Base-by-base conservation (phyloP, 768 basidiomycete genomes). In the Trametes sanguinea region DNA sequence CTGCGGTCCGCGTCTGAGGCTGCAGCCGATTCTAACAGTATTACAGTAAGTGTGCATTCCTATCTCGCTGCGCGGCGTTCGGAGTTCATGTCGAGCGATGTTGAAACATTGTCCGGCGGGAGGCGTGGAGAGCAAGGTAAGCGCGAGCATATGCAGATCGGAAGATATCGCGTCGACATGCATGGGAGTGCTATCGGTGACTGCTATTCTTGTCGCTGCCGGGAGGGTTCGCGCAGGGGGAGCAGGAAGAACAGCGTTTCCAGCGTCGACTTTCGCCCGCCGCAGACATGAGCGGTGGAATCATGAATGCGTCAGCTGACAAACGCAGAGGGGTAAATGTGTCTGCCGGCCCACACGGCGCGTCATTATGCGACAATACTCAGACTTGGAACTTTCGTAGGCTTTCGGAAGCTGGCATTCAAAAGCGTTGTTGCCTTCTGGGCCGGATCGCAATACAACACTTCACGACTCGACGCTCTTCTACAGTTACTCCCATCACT, bases 111-210 rank as follows among this genome's bases (percentile, higher is more conserved):
- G 29, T 9, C 47, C 22, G 44, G 14, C 16, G 44, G 44, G 8
- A 8, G 47, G 27, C 27, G 30, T 14, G 16, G 29, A 29, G 48
- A 30, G 9, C 30, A 32, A 11, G 44, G 51, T 32, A 39, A 33
- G n/a, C n/a, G 60, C 7, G 35, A 32, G 22, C 16, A 5, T 43
- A 14, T 13, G 48, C n/a, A 11, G 37, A 6, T 63, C 62, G 62
- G 62, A 44, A 27, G 57, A 63, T 44, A 45, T 63, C 62, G 62
- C 62, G 62, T 59, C 57, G 50, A 51, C 32, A 59, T 55, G 40
- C 52, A 42, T 63, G 62, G 17, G 53, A 59, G 16, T 2, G 44
- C 13, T 4, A 17, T 14, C 11, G 7, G 30, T 16, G 6, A 30
- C 16, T 32, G 43, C 61, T 62, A 62, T 62, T 52, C 22, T 57